Conservation (phyloP, 78 protist species). For the Carpediemonas membranifera region DNA sequence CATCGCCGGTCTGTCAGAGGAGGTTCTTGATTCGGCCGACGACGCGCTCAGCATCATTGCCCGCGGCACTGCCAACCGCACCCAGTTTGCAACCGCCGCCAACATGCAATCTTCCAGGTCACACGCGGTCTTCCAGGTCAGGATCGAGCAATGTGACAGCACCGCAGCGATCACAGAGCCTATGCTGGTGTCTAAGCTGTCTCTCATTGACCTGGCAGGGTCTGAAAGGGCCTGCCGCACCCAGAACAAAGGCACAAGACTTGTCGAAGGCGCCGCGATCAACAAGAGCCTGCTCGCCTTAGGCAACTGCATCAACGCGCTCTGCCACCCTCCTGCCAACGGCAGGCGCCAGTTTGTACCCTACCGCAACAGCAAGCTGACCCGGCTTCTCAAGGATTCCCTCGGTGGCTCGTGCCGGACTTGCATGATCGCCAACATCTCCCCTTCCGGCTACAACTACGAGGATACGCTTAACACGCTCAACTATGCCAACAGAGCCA, state of each 20-base stretch:
- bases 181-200: slow-evolving; percentile 38
- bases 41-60: slow-evolving; percentile 50
- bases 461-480: slow-evolving; percentile 68
- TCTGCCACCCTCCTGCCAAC: too few species aligned
- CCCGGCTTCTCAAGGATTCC: slow-evolving; percentile 79
- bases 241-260: slow-evolving; percentile 58
- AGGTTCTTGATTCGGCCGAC: background rate
- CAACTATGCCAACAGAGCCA: slow-evolving; percentile 58
- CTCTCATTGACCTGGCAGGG: slow-evolving; percentile 83
- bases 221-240: slow-evolving; percentile 69
- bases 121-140: slow-evolving; percentile 76
- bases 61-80: slow-evolving; percentile 57
- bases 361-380: slow-evolving; percentile 89
- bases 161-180: too few species aligned
- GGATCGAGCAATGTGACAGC: background rate
- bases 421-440: slow-evolving; percentile 61
- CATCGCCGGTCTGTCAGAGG: slow-evolving; percentile 11
- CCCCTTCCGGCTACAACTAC: slow-evolving; percentile 28
- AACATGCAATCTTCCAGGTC: slow-evolving; percentile 73
- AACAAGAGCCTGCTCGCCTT: slow-evolving; percentile 84
- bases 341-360: slow-evolving; percentile 49
- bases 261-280: slow-evolving; percentile 79
- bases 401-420: slow-evolving; percentile 66
- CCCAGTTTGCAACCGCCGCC: slow-evolving; percentile 61
- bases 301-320: slow-evolving; percentile 79